These are phyloP conservation scores for Oryza glaberrima DNA, from an alignment of 176 grass and related monocot genomes.

Conservation along the genomic window DNA sequence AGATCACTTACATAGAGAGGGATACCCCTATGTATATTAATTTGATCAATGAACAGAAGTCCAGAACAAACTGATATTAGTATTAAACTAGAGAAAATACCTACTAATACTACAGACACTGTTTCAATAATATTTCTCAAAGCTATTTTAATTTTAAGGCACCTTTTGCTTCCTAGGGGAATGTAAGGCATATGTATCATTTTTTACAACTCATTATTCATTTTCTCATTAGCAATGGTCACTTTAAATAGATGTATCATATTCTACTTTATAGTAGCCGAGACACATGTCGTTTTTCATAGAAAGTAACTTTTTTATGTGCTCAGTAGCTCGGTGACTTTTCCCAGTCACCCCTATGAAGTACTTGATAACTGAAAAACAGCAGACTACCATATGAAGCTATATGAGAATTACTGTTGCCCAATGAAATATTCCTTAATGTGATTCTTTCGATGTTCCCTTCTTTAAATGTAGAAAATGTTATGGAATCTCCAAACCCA, in stretches of 20 bases:
- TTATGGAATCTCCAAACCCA: slow-evolving; percentile 2
- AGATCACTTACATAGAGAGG: slow-evolving; percentile 16
- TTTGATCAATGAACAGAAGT: not conserved
- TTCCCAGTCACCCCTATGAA: not conserved
- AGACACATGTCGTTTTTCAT: not conserved
- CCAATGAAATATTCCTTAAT: not conserved
- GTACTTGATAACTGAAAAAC: not conserved
- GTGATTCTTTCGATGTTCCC: not conserved
- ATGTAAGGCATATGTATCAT: not conserved
- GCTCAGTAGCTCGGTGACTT: slow-evolving; percentile 23
- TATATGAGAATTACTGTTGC: slow-evolving; percentile 5
- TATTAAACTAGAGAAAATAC: not conserved
- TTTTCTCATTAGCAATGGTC: not conserved
- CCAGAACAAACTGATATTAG: not conserved
- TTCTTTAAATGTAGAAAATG: not conserved
- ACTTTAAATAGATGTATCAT: not conserved
- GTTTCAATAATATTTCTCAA: slow-evolving; percentile 2
- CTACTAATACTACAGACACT: not conserved
- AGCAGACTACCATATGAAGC: not conserved
- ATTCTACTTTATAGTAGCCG: not conserved
- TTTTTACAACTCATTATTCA: not conserved
- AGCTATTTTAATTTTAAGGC: not conserved
- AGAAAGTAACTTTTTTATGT: not conserved
- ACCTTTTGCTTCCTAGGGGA: not conserved
- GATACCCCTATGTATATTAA: not conserved